These are phyloP conservation scores for Curvularia hawaiiensis DNA, from an alignment of 2,329 filamentous ascomycete species.

Conservation along the genomic window DNA sequence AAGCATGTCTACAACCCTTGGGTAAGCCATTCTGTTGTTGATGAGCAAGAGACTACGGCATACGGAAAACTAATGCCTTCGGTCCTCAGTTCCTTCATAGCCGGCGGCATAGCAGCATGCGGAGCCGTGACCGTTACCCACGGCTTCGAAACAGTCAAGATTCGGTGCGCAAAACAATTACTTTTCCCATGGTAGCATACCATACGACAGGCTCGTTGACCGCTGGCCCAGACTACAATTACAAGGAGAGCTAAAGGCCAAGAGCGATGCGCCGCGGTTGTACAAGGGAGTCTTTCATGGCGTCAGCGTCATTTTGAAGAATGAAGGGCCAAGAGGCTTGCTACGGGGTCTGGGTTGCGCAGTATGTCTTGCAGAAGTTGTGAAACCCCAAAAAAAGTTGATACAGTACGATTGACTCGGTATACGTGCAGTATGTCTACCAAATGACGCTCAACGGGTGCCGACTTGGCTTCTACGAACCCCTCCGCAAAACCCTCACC, in stretches of 20 bases:
- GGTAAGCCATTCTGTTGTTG: constrained; percentile 36
- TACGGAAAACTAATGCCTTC: constrained; percentile 5
- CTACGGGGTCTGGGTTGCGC: constrained; percentile 90
- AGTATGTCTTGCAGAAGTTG: constrained; percentile 46
- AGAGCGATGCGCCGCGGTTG: constrained; percentile 81
- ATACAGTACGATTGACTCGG: constrained; percentile 11
- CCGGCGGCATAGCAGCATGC: constrained; percentile 94
- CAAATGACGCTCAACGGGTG: constrained; percentile 97
- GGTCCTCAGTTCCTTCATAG: constrained; percentile 76
- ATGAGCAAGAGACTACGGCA: no score
- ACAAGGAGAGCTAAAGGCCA: constrained; percentile 91
- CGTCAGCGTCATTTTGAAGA: constrained; percentile 84
- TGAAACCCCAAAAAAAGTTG: background rate
- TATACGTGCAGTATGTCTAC: constrained; percentile 74
- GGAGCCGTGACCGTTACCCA: constrained; percentile 97
- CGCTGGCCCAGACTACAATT: constrained; percentile 74
- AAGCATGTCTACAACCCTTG: constrained; percentile 56
- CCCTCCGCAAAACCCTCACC: constrained; percentile 76
- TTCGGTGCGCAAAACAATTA: constrained; percentile 66
- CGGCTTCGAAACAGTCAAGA: constrained; percentile 98
- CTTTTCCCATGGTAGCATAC: background rate
- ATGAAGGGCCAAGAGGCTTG: constrained; percentile 85
- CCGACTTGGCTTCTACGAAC: constrained; percentile 96
- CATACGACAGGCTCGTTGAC: constrained; percentile 24
- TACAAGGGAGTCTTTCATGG: constrained; percentile 93